A percentile compares a stretch with the other conserved stretches of the same genome.
phyloP scores from a whole-genome alignment of 192 early-diverging fungal species.

The Umbelopsis isabellina region DNA sequence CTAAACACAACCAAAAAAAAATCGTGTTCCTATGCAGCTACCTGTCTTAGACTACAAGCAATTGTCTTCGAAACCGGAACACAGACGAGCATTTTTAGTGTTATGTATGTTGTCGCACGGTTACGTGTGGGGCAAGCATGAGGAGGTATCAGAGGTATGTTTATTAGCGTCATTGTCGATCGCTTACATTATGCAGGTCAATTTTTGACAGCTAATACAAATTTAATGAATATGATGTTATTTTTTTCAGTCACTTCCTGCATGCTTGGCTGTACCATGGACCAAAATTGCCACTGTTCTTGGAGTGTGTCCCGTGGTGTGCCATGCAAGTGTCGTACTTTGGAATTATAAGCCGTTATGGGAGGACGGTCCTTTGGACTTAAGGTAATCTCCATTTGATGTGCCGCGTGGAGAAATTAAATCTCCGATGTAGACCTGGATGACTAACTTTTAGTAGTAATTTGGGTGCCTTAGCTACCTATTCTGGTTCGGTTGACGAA shows the following conservation, averaged over 20 bases:
- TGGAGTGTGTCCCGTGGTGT: slow-evolving; percentile 84
- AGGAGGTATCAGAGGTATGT: slow-evolving; percentile 68
- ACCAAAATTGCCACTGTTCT: slow-evolving; percentile 70
- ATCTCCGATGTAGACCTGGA: neutral
- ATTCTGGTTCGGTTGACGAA: slow-evolving; percentile 89
- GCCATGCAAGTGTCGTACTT: slow-evolving; percentile 83
- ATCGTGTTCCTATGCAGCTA: slow-evolving; percentile 52
- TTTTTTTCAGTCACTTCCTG: slow-evolving; percentile 64
- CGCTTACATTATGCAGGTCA: slow-evolving; percentile 7
- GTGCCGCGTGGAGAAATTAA: slow-evolving; percentile 6
- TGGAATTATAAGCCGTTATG: slow-evolving; percentile 96
- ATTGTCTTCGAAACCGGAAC: slow-evolving; percentile 69
- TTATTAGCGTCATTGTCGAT: neutral
- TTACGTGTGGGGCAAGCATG: slow-evolving; percentile 90
- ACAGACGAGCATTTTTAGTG: slow-evolving; percentile 84
- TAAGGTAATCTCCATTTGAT: slow-evolving; percentile 52
- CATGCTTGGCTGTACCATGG: slow-evolving; percentile 84
- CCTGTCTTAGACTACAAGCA: slow-evolving; percentile 69
- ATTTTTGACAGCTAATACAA: neutral
- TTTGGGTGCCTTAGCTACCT: slow-evolving; percentile 80
- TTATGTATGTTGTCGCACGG: slow-evolving; percentile 89
- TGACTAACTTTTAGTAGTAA: slow-evolving; percentile 58
- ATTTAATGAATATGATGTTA: neutral
- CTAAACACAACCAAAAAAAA: no score
- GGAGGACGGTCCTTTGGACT: slow-evolving; percentile 70